phyloP scores from a whole-genome alignment of 2,329 filamentous ascomycete genomes.

The Ophiostoma sp. region DNA sequence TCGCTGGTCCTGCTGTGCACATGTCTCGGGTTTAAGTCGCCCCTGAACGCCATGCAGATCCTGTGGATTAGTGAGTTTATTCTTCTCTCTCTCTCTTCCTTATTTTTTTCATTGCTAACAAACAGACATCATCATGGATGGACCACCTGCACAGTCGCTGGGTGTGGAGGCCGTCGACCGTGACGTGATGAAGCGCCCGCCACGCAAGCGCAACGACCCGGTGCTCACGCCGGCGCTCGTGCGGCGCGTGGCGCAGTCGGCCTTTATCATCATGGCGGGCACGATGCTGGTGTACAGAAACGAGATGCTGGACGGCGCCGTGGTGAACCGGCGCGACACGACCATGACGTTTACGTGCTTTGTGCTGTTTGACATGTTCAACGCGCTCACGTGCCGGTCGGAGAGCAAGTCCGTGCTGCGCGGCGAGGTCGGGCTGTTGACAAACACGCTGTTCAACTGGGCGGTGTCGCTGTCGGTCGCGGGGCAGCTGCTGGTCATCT shows the following conservation, averaged over 20 bases:
- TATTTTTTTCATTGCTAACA: neutral
- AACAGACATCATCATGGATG: constrained; percentile 97
- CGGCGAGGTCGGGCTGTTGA: constrained; percentile 76
- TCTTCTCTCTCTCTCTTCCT: neutral
- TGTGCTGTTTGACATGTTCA: constrained; percentile 99
- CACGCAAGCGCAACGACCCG: constrained; percentile 76
- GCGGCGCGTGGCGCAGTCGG: constrained; percentile 78
- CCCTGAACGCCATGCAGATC: constrained; percentile 98
- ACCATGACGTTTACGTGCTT: constrained; percentile 99
- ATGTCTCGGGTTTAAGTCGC: constrained; percentile 86
- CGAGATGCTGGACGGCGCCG: constrained; percentile 79
- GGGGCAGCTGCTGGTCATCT: constrained; percentile 87
- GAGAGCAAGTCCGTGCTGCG: constrained; percentile 83
- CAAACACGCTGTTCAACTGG: constrained; percentile 94
- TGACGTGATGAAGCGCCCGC: constrained; percentile 86
- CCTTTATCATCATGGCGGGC: constrained; percentile 83
- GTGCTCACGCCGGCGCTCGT: constrained; percentile 84
- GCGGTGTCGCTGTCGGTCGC: constrained; percentile 78
- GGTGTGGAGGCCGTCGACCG: constrained; percentile 94
- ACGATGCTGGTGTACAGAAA: constrained; percentile 86
- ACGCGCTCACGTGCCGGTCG: constrained; percentile 86
- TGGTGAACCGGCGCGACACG: constrained; percentile 86
- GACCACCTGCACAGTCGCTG: constrained; percentile 91
- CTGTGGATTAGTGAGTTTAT: constrained; percentile 87
- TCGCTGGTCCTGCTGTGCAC: constrained; percentile 90